These are phyloP conservation scores for Globisporangium emineosum DNA, from an alignment of 352 stramenopile species.

Conservation along the genomic window DNA sequence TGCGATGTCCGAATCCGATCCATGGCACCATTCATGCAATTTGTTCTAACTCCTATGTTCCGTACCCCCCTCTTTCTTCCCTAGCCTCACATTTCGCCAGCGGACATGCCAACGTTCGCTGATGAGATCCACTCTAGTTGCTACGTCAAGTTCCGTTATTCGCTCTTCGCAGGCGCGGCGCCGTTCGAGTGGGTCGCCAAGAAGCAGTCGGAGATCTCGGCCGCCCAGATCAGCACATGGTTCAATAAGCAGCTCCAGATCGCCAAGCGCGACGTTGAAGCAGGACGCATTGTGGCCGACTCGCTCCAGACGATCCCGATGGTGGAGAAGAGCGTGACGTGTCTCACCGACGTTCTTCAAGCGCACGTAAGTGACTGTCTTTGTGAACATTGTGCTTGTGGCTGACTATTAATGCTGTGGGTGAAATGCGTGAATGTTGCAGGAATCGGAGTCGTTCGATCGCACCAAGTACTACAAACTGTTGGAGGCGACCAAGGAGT, in stretches of 20 bases:
- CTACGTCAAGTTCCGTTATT: constrained; percentile 51
- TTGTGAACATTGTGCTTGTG: not conserved
- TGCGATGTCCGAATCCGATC: not conserved
- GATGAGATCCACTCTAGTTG: not conserved
- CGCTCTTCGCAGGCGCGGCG: constrained; percentile 28
- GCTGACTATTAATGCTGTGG: too few relatives aligned
- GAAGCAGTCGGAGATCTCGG: not conserved
- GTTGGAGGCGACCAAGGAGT: constrained; percentile 3
- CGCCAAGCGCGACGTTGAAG: not conserved
- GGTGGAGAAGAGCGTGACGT: not conserved
- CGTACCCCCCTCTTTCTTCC: not conserved
- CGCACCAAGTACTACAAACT: constrained; percentile 8
- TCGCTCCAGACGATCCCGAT: not conserved
- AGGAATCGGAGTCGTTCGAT: not conserved
- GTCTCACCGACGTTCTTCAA: not conserved
- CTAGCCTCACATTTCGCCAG: not conserved
- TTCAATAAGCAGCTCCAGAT: constrained; percentile 3
- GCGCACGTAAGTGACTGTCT: not conserved
- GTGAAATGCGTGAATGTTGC: not conserved
- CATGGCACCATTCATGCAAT: not conserved
- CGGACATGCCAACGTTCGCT: not conserved
- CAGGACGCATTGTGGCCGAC: not conserved
- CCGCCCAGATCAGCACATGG: not conserved
- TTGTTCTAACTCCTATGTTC: not conserved
- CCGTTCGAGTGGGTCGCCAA: constrained; percentile 30